phyloP scores from a whole-genome alignment of 2,329 filamentous ascomycete genomes.

The Calonectria henricotiae region DNA sequence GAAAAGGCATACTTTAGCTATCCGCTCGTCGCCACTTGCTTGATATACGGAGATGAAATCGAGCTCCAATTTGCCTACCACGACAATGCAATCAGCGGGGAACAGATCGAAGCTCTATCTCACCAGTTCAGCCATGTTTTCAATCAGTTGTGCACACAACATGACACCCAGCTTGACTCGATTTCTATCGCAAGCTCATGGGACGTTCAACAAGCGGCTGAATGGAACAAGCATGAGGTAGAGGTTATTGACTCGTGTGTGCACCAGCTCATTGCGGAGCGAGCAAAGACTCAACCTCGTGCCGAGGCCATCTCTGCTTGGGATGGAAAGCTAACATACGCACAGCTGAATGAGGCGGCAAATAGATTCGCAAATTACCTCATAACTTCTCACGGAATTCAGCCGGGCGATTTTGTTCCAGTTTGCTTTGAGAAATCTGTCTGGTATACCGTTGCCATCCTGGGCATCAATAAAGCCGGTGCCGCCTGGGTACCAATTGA shows the following conservation, averaged over 20 bases:
- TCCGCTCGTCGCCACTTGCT: not conserved
- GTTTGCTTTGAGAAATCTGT: constrained; percentile 39
- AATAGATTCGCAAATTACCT: constrained; percentile 32
- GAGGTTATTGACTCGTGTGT: constrained; percentile 30
- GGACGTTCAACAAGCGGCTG: not conserved
- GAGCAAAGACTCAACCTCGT: constrained; percentile 30
- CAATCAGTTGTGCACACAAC: constrained; percentile 35
- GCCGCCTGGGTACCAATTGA: constrained; percentile 28
- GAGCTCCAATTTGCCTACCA: constrained; percentile 13
- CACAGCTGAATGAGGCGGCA: constrained; percentile 31
- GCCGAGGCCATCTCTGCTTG: constrained; percentile 48
- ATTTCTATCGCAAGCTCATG: constrained; percentile 11
- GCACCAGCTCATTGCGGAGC: constrained; percentile 44
- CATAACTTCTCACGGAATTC: not conserved
- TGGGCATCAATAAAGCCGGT: constrained; percentile 28
- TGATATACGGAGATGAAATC: not conserved
- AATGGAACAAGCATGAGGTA: constrained; percentile 3
- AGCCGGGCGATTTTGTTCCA: constrained; percentile 3
- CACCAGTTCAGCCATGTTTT: constrained; percentile 17
- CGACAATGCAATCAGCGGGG: not conserved
- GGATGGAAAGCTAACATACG: constrained; percentile 50
- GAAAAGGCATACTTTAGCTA: not conserved
- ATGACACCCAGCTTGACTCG: not conserved
- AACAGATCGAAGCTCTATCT: not conserved
- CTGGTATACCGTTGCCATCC: constrained; percentile 7